Conservation (phyloP, 768 basidiomycete genomes). For the Tylopilus plumbeoviolaceoides region DNA sequence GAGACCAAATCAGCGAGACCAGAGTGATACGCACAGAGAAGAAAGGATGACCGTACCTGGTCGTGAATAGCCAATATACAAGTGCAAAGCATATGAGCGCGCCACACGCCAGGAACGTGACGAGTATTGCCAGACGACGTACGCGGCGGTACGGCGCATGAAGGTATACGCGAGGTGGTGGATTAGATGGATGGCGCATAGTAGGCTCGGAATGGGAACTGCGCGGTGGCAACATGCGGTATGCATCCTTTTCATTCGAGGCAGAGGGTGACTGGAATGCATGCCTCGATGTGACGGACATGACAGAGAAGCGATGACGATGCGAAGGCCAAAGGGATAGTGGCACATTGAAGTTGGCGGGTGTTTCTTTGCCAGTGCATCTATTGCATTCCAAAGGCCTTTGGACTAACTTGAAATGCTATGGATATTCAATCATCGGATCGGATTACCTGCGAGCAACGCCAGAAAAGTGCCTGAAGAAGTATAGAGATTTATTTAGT, state of each 20-base stretch:
- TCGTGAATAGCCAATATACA: conserved; percentile 62
- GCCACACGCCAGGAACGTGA: conserved; percentile 45
- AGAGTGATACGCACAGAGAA: conserved; percentile 13
- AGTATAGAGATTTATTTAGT: too few species aligned
- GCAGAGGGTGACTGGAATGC: conserved; percentile 55
- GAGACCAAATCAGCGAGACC: conserved; percentile 17
- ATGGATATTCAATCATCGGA: too few species aligned
- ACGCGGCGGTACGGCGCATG: conserved; percentile 24
- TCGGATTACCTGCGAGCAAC: too few species aligned
- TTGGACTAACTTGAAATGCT: too few species aligned
- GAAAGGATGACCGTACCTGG: conserved; percentile 47
- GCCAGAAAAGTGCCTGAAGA: too few species aligned
- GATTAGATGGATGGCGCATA: conserved; percentile 15
- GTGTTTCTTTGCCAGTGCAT: conserved; percentile 16
- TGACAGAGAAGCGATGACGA: background rate
- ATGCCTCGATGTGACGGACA: conserved; percentile 15
- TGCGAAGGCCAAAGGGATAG: too few species aligned
- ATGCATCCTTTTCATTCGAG: conserved; percentile 59
- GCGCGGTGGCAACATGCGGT: conserved; percentile 54
- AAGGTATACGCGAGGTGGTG: conserved; percentile 1
- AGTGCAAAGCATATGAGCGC: conserved; percentile 51
- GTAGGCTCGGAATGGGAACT: conserved; percentile 18
- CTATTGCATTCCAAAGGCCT: conserved; percentile 12
- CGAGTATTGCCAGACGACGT: conserved; percentile 38
- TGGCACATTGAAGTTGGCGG: background rate